Percentiles rank a stretch among this genome's conserved stretches.
These are phyloP conservation scores for Oryza longistaminata DNA, from an alignment of 176 grass and related monocot species.

Conservation along the genomic window DNA sequence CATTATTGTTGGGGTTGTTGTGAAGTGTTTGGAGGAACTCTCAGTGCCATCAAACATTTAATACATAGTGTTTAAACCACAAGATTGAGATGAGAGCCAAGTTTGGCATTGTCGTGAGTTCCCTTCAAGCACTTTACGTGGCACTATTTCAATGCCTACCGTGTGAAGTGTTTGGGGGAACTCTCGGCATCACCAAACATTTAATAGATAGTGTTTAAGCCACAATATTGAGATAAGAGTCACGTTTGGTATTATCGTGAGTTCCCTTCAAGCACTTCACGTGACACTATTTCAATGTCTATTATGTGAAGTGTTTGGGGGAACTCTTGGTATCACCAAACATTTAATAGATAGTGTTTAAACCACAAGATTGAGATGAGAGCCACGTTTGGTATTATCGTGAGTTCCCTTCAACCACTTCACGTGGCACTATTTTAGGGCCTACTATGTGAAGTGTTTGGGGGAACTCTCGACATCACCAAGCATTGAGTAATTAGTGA, in stretches of 20 bases:
- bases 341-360: not conserved
- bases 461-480: slow-evolving; percentile 43
- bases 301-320: slow-evolving; percentile 67
- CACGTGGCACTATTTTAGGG: not conserved
- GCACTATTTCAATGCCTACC: not conserved
- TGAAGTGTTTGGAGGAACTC: slow-evolving; percentile 72
- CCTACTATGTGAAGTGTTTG: slow-evolving; percentile 41
- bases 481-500: not conserved
- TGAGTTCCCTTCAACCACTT: slow-evolving; percentile 44
- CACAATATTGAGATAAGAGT: not conserved
- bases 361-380: not conserved
- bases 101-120: slow-evolving; percentile 39
- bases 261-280: slow-evolving; percentile 44
- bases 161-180: slow-evolving; percentile 43
- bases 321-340: slow-evolving; percentile 40
- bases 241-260: slow-evolving; percentile 25
- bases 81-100: not conserved
- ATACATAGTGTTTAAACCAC: not conserved
- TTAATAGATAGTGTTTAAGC: no score
- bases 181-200: no score
- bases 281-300: not conserved
- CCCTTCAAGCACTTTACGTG: slow-evolving; percentile 34
- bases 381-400: slow-evolving; percentile 23
- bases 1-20: no score
- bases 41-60: slow-evolving; percentile 28